Conservation (phyloP, 805 yeast genomes). For the Candida insectorum region DNA sequence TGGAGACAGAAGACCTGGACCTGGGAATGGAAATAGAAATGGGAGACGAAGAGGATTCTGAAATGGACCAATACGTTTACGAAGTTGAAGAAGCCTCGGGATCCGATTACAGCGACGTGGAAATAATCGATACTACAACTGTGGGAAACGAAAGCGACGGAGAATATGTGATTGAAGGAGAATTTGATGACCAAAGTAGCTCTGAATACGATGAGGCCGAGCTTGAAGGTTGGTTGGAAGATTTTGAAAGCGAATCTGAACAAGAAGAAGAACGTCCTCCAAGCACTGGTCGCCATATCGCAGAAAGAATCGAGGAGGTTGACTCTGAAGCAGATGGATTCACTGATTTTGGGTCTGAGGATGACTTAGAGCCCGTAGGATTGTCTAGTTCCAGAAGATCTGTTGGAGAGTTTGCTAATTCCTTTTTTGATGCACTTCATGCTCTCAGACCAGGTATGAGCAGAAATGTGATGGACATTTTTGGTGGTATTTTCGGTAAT, state of each 20-base stretch:
- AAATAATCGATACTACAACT: conserved; percentile 16
- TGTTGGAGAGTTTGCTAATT: conserved; percentile 20
- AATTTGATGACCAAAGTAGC: too few relatives aligned
- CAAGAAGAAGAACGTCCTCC: conserved; percentile 11
- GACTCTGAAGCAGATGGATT: conserved; percentile 2
- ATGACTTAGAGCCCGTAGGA: conserved; percentile 10
- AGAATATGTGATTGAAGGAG: conserved; percentile 14
- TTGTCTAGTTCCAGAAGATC: too few relatives aligned
- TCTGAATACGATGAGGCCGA: conserved; percentile 36
- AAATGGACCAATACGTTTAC: conserved; percentile 13
- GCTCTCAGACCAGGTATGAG: conserved; percentile 20
- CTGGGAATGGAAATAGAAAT: conserved; percentile 37
- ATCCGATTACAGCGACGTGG: conserved; percentile 16
- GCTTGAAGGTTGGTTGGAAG: conserved; percentile 40
- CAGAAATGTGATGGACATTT: conserved; percentile 14
- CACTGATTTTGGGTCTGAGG: conserved; percentile 14
- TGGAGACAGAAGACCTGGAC: conserved; percentile 1
- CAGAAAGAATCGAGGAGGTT: background rate
- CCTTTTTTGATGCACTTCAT: conserved; percentile 25
- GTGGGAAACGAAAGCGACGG: conserved; percentile 9
- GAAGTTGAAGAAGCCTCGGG: conserved; percentile 42
- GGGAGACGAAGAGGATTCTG: conserved; percentile 24
- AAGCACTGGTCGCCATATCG: background rate
- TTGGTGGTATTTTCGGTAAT: conserved; percentile 16
- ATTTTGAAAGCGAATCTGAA: conserved; percentile 23